phyloP scores from a whole-genome alignment of 768 basidiomycete species.

The Hericium alpestre region DNA sequence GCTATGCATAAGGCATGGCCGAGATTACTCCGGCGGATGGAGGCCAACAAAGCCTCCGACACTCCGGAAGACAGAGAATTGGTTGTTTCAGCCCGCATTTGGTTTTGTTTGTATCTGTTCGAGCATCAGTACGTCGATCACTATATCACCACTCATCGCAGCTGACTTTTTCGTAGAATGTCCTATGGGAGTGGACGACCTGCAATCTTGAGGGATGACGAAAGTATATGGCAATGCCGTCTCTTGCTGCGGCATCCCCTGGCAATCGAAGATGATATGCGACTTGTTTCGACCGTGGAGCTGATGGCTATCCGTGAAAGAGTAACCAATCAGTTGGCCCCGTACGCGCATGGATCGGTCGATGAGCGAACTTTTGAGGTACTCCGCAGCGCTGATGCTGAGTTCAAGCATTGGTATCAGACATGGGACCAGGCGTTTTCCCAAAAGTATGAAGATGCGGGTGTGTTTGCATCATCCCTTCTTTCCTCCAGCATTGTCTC shows the following conservation, averaged over 20 bases:
- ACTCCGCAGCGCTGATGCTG: conserved; percentile 61
- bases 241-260: conserved; percentile 77
- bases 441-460: conserved; percentile 73
- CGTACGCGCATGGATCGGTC: conserved; percentile 61
- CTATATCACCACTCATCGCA: not conserved
- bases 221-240: conserved; percentile 76
- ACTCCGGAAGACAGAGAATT: conserved; percentile 64
- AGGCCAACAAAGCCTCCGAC: conserved; percentile 44
- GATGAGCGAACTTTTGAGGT: conserved; percentile 62
- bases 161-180: conserved; percentile 39
- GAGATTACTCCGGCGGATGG: conserved; percentile 67
- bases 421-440: conserved; percentile 75
- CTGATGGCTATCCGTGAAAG: conserved; percentile 83
- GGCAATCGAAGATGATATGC: conserved; percentile 87
- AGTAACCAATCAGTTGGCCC: conserved; percentile 73
- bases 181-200: conserved; percentile 93
- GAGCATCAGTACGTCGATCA: conserved; percentile 72
- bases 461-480: conserved; percentile 26
- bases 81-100: conserved; percentile 74
- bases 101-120: conserved; percentile 90
- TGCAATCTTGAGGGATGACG: conserved; percentile 86
- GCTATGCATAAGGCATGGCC: conserved; percentile 93
- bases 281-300: conserved; percentile 89
- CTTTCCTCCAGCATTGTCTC: not conserved
- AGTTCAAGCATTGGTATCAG: conserved; percentile 76